Evolutionary conservation across 805 yeast genomes (phyloP).

Genomic region (Sporopachydermia lactativora): DNA sequence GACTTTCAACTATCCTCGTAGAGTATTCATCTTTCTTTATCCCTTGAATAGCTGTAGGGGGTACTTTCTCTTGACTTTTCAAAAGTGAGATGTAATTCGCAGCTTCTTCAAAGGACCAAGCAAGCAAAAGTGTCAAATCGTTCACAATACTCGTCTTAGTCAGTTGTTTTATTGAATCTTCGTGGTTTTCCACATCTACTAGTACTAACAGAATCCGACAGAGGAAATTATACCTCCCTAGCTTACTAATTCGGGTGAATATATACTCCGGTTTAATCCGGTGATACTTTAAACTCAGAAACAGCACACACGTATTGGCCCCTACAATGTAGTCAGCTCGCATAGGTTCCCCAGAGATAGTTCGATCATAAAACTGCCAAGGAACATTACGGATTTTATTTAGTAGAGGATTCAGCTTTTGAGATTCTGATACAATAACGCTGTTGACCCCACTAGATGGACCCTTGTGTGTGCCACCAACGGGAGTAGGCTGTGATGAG

Average conservation of each 20-base stretch:
- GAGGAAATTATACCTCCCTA: slow-evolving; percentile 18
- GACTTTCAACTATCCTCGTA: slow-evolving; percentile 19
- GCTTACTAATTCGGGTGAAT: slow-evolving; percentile 19
- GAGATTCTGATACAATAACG: slow-evolving; percentile 2
- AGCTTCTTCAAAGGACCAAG: slow-evolving; percentile 24
- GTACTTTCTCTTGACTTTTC: slow-evolving; percentile 16
- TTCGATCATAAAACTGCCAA: slow-evolving; percentile 12
- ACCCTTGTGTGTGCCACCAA: background rate
- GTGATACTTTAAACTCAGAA: slow-evolving; percentile 20
- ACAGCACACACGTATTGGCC: slow-evolving; percentile 20
- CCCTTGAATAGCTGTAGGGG: slow-evolving; percentile 20
- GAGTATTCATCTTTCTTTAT: slow-evolving; percentile 15
- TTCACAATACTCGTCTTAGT: slow-evolving; percentile 18
- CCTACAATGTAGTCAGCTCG: slow-evolving; percentile 24
- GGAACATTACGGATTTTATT: slow-evolving; percentile 11
- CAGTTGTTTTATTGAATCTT: slow-evolving; percentile 19
- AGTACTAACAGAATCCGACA: slow-evolving; percentile 21
- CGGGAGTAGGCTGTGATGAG: background rate
- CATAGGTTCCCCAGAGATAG: slow-evolving; percentile 14
- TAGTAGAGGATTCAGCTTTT: slow-evolving; percentile 14
- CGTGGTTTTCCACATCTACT: slow-evolving; percentile 25
- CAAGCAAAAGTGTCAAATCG: slow-evolving; percentile 20
- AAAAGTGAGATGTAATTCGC: slow-evolving; percentile 21
- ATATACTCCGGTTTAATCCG: slow-evolving; percentile 23
- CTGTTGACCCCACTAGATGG: slow-evolving; percentile 1